These are phyloP conservation scores for Patellifolia procumbens DNA, from an alignment of 179 eudicot genomes.

Conservation along the genomic window DNA sequence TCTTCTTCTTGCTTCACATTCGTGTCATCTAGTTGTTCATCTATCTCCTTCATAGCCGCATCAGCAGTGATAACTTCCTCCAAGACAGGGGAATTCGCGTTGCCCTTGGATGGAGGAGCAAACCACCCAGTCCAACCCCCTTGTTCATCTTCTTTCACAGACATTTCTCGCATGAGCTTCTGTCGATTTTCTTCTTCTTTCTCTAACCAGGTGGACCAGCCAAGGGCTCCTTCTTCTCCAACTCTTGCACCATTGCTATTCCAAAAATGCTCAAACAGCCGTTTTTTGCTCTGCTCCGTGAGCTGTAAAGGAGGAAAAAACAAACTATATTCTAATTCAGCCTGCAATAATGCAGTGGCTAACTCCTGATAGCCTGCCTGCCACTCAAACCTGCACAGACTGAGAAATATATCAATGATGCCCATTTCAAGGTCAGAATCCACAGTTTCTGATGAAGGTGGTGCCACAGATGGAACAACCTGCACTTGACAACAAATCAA, in stretches of 20 bases:
- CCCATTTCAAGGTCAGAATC: slow-evolving; percentile 68
- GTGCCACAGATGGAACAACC: slow-evolving; percentile 49
- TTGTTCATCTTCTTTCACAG: slow-evolving; percentile 52
- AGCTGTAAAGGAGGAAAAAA: slow-evolving; percentile 80
- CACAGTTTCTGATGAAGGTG: slow-evolving; percentile 41
- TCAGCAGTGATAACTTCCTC: slow-evolving; percentile 36
- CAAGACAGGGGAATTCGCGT: slow-evolving; percentile 25
- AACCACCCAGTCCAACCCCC: slow-evolving; percentile 99
- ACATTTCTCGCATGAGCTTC: slow-evolving; percentile 48
- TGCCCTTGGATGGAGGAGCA: slow-evolving; percentile 48
- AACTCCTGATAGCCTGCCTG: slow-evolving; percentile 93
- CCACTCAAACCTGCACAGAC: slow-evolving; percentile 97
- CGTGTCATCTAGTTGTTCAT: slow-evolving; percentile 50
- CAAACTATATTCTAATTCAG: slow-evolving; percentile 83
- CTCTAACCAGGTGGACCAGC: slow-evolving; percentile 94
- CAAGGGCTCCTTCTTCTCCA: slow-evolving; percentile 97
- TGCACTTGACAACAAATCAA: slow-evolving; percentile 37
- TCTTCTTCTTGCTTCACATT: slow-evolving; percentile 57
- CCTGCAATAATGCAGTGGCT: slow-evolving; percentile 95
- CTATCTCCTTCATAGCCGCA: slow-evolving; percentile 41
- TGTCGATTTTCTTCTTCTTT: slow-evolving; percentile 90
- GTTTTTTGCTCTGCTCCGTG: slow-evolving; percentile 77
- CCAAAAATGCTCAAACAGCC: slow-evolving; percentile 96
- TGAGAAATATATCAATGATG: slow-evolving; percentile 71
- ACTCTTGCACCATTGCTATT: slow-evolving; percentile 81